Evolutionary conservation across 345 rosid species (phyloP).

Genomic region (Turnera subulata): DNA sequence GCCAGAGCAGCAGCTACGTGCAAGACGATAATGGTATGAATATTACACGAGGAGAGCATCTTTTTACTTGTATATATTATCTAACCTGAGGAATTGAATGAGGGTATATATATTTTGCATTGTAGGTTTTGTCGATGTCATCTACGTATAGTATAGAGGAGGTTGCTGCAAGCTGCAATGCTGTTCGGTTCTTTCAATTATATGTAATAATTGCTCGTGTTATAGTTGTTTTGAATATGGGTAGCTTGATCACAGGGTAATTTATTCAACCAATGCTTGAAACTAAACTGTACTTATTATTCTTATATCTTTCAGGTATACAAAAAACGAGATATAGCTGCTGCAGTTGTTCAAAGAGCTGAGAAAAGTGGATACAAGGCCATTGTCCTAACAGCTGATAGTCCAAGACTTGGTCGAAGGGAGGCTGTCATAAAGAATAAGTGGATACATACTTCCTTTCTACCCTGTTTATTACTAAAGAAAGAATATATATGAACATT

Average conservation of each 20-base stretch:
- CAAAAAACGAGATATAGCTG: conserved; percentile 77
- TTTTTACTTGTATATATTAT: too few species aligned
- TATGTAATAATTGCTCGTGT: conserved; percentile 46
- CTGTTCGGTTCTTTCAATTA: conserved; percentile 92
- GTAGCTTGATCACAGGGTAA: too few species aligned
- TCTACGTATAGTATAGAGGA: conserved; percentile 91
- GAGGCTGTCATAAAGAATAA: conserved; percentile 96
- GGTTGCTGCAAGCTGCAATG: conserved; percentile 91
- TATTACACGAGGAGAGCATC: neutral
- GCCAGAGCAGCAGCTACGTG: conserved; percentile 90
- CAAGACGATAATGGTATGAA: conserved; percentile 78
- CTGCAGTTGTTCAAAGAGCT: conserved; percentile 85
- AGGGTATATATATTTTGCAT: too few species aligned
- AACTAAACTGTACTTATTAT: neutral
- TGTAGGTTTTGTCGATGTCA: neutral
- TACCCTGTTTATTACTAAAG: too few species aligned
- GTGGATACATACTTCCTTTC: conserved; percentile 34
- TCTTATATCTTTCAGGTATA: conserved; percentile 41
- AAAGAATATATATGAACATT: neutral
- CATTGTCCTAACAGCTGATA: conserved; percentile 89
- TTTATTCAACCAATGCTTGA: too few species aligned
- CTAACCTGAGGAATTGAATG: too few species aligned
- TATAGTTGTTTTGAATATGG: too few species aligned
- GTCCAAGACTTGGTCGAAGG: conserved; percentile 91
- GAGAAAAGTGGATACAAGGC: conserved; percentile 93